Conservation (phyloP, 306 rosid species). For the Elaeagnus macrophylla region DNA sequence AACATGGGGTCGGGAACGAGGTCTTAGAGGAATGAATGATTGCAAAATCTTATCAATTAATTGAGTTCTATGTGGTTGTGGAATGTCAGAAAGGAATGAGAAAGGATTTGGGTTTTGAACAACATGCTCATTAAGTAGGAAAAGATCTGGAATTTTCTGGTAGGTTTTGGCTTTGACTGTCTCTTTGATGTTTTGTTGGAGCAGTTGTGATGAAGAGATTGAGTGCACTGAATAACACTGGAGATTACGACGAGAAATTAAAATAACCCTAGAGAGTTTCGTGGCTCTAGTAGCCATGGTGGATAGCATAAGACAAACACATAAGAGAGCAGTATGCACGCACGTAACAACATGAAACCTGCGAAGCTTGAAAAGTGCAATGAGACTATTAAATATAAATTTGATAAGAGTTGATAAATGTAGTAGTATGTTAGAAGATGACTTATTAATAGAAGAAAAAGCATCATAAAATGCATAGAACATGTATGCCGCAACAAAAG, state of each 20-base stretch:
- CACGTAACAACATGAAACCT: neutral
- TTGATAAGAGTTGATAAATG: neutral
- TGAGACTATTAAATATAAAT: too few relatives aligned
- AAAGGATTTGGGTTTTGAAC: conserved; percentile 59
- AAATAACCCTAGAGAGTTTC: conserved; percentile 19
- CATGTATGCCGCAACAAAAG: too few relatives aligned
- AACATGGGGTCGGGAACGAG: conserved; percentile 37
- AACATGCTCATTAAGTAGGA: conserved; percentile 29
- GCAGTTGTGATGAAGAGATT: conserved; percentile 24
- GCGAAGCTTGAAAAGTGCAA: neutral
- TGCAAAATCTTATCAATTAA: conserved; percentile 67
- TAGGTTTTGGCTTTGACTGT: conserved; percentile 56
- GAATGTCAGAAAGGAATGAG: conserved; percentile 47
- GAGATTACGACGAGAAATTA: conserved; percentile 14
- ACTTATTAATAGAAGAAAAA: too few relatives aligned
- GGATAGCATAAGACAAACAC: neutral
- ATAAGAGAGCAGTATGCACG: neutral
- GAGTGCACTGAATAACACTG: conserved; percentile 23
- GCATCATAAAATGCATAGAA: too few relatives aligned
- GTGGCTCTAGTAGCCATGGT: conserved; percentile 27
- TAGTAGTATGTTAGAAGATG: too few relatives aligned
- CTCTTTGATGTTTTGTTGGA: conserved; percentile 36
- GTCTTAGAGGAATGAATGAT: conserved; percentile 55
- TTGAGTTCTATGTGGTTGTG: conserved; percentile 34
- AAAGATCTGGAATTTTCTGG: conserved; percentile 46